Evolutionary conservation across 148 eudicot species (phyloP).

Genomic region (Chenopodium album): DNA sequence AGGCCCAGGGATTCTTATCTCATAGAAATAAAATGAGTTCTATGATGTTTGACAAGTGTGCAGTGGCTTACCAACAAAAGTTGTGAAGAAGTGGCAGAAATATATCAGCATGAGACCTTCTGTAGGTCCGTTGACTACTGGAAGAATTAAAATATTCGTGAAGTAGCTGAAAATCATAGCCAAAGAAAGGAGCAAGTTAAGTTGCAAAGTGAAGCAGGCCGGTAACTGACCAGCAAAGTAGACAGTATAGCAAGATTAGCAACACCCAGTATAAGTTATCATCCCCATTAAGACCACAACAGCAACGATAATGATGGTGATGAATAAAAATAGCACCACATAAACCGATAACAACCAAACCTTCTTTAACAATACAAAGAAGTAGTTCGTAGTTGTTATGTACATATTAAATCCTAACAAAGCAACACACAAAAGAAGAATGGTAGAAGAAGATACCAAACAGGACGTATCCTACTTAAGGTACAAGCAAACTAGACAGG

Average conservation of each 20-base stretch:
- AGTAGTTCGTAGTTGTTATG: too few species aligned
- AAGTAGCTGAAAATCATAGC: slow-evolving; percentile 58
- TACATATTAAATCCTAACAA: too few species aligned
- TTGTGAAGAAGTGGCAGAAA: slow-evolving; percentile 71
- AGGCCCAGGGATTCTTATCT: too few species aligned
- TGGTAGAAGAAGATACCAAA: neutral
- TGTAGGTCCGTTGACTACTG: slow-evolving; percentile 92
- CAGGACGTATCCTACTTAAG: too few species aligned
- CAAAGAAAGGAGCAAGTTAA: slow-evolving; percentile 11
- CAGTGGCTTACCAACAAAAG: slow-evolving; percentile 66
- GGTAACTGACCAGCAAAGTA: neutral
- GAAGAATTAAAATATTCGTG: slow-evolving; percentile 94
- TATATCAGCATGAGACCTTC: slow-evolving; percentile 96
- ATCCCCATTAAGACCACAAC: too few species aligned
- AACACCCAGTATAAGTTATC: neutral
- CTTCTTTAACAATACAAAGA: too few species aligned
- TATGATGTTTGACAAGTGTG: neutral
- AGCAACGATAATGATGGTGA: neutral
- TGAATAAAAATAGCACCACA: neutral
- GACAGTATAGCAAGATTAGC: neutral
- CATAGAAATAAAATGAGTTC: neutral
- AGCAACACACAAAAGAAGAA: too few species aligned
- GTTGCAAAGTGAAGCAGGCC: neutral
- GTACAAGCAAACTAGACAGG: too few species aligned
- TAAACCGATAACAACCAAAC: neutral